Conservation (phyloP, 371 early-diverging fungal genomes). For the Furculomyces boomerangus region DNA sequence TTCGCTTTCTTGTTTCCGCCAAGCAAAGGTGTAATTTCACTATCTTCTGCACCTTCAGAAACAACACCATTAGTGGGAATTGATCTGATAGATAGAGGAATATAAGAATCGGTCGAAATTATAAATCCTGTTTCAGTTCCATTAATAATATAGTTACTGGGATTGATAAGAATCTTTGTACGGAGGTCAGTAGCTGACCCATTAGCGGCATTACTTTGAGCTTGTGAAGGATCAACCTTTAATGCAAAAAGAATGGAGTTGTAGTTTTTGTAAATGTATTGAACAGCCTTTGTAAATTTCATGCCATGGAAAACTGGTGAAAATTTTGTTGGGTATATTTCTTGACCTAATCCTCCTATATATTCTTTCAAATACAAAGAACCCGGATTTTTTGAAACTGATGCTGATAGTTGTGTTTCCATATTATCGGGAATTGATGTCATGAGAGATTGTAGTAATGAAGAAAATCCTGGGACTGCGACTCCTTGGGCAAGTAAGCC, state of each 20-base stretch:
- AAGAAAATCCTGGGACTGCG: constrained; percentile 41
- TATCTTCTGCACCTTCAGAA: neutral
- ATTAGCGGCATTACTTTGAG: too few relatives aligned
- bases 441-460: constrained; percentile 35
- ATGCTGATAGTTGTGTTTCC: constrained; percentile 17
- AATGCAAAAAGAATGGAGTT: constrained; percentile 34
- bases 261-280: constrained; percentile 27
- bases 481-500: constrained; percentile 44
- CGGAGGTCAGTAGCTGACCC: neutral
- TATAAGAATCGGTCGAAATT: constrained; percentile 21
- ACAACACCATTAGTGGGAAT: neutral
- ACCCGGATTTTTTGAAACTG: constrained; percentile 2
- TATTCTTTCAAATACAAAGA: constrained; percentile 35
- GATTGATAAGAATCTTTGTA: constrained; percentile 30
- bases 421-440: constrained; percentile 33
- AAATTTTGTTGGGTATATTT: constrained; percentile 34
- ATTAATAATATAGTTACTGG: constrained; percentile 26
- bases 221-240: constrained; percentile 4
- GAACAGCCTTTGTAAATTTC: constrained; percentile 27
- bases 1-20: neutral
- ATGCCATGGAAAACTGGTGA: constrained; percentile 24
- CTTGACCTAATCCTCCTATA: constrained; percentile 32
- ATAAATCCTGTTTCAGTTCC: constrained; percentile 42
- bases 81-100: neutral
- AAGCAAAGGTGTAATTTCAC: constrained; percentile 2